Conservation (phyloP, 139 green algal genomes). For the Chlamydomonas incerta region DNA sequence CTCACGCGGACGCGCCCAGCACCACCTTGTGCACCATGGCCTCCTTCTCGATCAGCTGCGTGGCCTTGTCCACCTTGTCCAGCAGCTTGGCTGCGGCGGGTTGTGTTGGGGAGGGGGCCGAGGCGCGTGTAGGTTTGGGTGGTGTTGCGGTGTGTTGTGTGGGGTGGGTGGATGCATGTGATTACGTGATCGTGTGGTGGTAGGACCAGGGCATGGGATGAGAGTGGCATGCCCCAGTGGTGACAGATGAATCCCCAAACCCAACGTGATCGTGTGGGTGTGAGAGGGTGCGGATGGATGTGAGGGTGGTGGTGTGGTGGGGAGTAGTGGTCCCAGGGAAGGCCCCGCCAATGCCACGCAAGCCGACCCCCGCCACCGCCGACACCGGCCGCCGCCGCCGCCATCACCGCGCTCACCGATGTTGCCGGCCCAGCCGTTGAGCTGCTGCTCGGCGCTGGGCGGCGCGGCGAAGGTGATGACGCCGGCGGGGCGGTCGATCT, state of each 20-base stretch:
- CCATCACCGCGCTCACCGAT: conserved; percentile 59
- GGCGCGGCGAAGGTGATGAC: conserved; percentile 80
- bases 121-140: background rate
- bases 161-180: too few relatives aligned
- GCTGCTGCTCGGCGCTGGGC: conserved; percentile 66
- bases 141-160: background rate
- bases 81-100: conserved; percentile 69
- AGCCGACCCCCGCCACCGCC: background rate
- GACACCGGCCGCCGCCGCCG: background rate
- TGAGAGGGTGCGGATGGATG: too few relatives aligned
- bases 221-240: too few relatives aligned
- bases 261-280: too few relatives aligned
- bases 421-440: conserved; percentile 88
- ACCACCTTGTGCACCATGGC: conserved; percentile 89
- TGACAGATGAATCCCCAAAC: too few relatives aligned
- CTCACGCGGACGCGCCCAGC: conserved; percentile 44
- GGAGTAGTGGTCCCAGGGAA: too few relatives aligned
- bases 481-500: conserved; percentile 94
- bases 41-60: conserved; percentile 95
- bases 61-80: conserved; percentile 90
- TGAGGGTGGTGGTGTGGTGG: too few relatives aligned
- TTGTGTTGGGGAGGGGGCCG: background rate
- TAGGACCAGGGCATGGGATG: background rate
- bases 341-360: too few relatives aligned
- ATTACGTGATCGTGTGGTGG: too few relatives aligned